Conservation (phyloP, 768 basidiomycete genomes). For the Cubamyces sp. region DNA sequence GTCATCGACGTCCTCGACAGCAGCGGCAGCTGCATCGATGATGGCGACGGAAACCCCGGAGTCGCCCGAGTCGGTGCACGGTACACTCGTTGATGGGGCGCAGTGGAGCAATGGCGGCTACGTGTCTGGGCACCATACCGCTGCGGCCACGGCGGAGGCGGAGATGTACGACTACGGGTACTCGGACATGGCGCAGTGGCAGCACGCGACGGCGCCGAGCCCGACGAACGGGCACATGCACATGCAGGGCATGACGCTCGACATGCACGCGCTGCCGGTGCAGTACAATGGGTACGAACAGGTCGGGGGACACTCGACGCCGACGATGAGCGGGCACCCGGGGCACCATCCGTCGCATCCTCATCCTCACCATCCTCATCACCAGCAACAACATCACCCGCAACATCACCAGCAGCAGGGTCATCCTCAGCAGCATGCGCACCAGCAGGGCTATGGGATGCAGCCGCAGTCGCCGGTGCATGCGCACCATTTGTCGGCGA, state of each 20-base stretch:
- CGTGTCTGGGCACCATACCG: neutral
- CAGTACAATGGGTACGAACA: constrained; percentile 5
- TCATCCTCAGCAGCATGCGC: neutral
- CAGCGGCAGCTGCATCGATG: neutral
- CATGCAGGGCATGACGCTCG: neutral
- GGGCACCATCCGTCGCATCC: neutral
- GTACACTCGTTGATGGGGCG: neutral
- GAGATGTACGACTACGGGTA: constrained; percentile 24
- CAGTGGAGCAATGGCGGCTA: constrained; percentile 10
- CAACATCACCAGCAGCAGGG: constrained; percentile 1
- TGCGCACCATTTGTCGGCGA: constrained; percentile 17
- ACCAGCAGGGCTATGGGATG: neutral
- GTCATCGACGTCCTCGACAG: neutral
- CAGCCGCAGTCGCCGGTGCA: constrained; percentile 20
- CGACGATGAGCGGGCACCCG: neutral
- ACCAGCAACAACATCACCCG: neutral
- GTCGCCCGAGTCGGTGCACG: neutral
- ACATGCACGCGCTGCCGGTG: neutral
- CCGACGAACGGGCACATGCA: neutral
- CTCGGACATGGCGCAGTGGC: constrained; percentile 13
- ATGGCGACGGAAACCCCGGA: neutral
- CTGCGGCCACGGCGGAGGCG: neutral
- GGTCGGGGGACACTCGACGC: neutral
- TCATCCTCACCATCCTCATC: neutral
- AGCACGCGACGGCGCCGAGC: neutral